Percentiles rank a stretch among this genome's conserved stretches.
These are phyloP conservation scores for Trichoderma citrinoviride DNA, from an alignment of 2,329 filamentous ascomycete genomes.

Conservation along the genomic window DNA sequence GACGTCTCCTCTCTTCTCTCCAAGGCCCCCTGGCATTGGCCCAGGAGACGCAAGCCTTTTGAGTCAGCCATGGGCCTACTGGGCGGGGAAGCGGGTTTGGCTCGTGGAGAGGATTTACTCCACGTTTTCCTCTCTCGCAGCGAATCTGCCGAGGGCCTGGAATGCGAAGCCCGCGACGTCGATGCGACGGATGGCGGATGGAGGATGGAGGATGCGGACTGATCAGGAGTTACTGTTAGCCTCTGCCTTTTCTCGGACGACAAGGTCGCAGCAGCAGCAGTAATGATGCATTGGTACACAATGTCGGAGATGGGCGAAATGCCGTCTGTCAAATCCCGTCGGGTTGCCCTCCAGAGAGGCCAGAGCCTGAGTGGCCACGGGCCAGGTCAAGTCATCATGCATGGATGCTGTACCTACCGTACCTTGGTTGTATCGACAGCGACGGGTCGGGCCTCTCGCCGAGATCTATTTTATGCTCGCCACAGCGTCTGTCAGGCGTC, in stretches of 20 bases:
- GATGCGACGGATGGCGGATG: neutral
- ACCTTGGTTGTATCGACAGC: neutral
- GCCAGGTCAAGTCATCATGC: neutral
- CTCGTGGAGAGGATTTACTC: conserved; percentile 4
- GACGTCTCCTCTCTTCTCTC: neutral
- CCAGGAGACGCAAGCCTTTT: neutral
- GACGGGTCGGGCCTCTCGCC: conserved; percentile 7
- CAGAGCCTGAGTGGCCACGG: neutral
- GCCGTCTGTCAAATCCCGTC: neutral
- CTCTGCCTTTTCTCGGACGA: neutral
- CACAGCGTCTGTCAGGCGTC: neutral
- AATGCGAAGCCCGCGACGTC: neutral
- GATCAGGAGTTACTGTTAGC: neutral
- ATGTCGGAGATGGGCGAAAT: neutral
- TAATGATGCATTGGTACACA: neutral
- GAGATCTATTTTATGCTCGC: neutral
- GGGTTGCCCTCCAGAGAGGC: neutral
- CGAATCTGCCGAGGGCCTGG: conserved; percentile 11
- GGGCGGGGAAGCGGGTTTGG: conserved; percentile 12
- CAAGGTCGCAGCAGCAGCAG: neutral
- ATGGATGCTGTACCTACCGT: neutral
- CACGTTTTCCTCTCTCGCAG: neutral
- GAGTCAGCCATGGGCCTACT: neutral
- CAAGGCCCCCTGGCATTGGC: neutral
- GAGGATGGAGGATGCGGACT: neutral